phyloP scores from a whole-genome alignment of 257 asterid species.

The Scutellaria barbata region DNA sequence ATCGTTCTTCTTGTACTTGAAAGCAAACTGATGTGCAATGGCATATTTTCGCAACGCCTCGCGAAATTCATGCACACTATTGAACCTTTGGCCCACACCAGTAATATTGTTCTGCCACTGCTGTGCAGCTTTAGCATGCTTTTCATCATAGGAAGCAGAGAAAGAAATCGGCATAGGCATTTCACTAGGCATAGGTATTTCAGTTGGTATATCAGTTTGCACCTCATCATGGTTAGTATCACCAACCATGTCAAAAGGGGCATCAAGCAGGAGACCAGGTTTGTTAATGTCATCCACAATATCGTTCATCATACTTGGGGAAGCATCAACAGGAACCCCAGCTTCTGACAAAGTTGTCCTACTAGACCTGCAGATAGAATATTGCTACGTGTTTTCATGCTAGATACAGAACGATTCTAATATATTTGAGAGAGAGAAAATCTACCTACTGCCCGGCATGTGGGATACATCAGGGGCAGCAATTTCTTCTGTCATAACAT shows the following conservation, averaged over 20 bases:
- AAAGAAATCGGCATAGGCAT: constrained; percentile 58
- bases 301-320: constrained; percentile 58
- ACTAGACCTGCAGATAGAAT: constrained; percentile 78
- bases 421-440: constrained; percentile 37
- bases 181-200: constrained; percentile 50
- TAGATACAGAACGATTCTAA: constrained; percentile 29
- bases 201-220: constrained; percentile 55
- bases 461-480: constrained; percentile 74
- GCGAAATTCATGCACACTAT: constrained; percentile 93
- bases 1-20: constrained; percentile 94
- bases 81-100: constrained; percentile 97
- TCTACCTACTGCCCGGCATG: constrained; percentile 96
- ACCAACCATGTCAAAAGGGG: constrained; percentile 73
- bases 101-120: constrained; percentile 92
- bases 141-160: constrained; percentile 58
- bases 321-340: constrained; percentile 61
- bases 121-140: constrained; percentile 77
- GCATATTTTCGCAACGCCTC: constrained; percentile 92
- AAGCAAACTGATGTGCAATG: constrained; percentile 92
- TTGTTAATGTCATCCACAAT: constrained; percentile 68
- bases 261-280: constrained; percentile 60
- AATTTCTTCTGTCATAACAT: constrained; percentile 72
- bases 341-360: constrained; percentile 87
- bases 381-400: constrained; percentile 40
- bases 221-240: constrained; percentile 63